These are phyloP conservation scores for Mycena haematopus DNA, from an alignment of 768 basidiomycete species.

Conservation along the genomic window DNA sequence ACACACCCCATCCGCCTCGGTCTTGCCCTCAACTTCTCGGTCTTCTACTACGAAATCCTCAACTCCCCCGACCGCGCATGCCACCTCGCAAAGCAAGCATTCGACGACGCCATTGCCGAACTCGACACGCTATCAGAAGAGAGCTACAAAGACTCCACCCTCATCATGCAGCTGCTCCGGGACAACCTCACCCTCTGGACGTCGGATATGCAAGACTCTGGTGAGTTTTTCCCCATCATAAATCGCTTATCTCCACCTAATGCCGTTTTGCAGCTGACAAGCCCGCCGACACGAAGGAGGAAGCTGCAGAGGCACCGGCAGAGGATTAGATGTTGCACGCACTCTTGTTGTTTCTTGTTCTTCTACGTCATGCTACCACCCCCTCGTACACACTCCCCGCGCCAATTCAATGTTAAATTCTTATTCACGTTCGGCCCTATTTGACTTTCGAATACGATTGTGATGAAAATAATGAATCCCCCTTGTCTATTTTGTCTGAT, in stretches of 20 bases:
- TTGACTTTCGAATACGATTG: slow-evolving; percentile 6
- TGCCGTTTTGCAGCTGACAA: slow-evolving; percentile 59
- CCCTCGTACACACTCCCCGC: slow-evolving; percentile 27
- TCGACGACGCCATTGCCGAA: slow-evolving; percentile 98
- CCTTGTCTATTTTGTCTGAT: no score
- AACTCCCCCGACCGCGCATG: slow-evolving; percentile 99
- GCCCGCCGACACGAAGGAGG: slow-evolving; percentile 73
- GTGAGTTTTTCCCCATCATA: slow-evolving; percentile 51
- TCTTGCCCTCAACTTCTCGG: slow-evolving; percentile 98
- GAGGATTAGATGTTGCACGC: slow-evolving; percentile 61
- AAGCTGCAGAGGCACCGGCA: slow-evolving; percentile 61
- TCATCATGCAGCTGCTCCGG: slow-evolving; percentile 96
- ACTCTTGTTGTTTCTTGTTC: slow-evolving; percentile 30
- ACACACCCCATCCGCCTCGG: slow-evolving; percentile 99
- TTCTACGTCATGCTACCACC: slow-evolving; percentile 39
- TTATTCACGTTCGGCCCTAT: slow-evolving; percentile 15
- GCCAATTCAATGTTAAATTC: slow-evolving; percentile 26
- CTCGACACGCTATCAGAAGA: slow-evolving; percentile 98
- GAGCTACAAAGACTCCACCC: slow-evolving; percentile 98
- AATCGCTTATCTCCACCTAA: not conserved
- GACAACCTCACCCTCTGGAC: slow-evolving; percentile 99
- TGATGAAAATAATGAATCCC: slow-evolving; percentile 30
- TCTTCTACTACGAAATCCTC: slow-evolving; percentile 99
- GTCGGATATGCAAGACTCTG: slow-evolving; percentile 94
- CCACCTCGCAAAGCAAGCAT: slow-evolving; percentile 98